These are phyloP conservation scores for Boletus subparvulus DNA, from an alignment of 768 basidiomycete species.

Conservation along the genomic window DNA sequence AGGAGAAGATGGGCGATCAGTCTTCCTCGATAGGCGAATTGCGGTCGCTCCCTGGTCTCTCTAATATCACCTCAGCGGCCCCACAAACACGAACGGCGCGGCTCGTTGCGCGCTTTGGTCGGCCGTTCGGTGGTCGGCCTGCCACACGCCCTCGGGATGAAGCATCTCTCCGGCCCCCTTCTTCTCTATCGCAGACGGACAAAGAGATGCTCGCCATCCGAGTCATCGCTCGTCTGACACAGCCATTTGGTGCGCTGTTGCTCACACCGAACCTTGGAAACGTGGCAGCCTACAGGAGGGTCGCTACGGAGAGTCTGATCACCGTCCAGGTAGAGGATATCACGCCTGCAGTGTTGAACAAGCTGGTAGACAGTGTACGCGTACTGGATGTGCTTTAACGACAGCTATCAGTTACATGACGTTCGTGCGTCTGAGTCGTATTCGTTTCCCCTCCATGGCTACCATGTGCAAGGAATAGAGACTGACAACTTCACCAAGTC, in stretches of 20 bases:
- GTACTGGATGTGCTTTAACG: no score
- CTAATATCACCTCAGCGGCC: background rate
- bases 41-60: background rate
- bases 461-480: no score
- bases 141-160: no score
- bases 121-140: background rate
- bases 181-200: background rate
- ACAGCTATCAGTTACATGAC: no score
- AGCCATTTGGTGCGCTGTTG: background rate
- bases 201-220: background rate
- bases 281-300: background rate
- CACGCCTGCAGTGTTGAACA: no score
- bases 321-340: no score
- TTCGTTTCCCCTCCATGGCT: no score
- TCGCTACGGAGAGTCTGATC: no score
- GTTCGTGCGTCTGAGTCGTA: no score
- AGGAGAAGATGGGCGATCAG: background rate
- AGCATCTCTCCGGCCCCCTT: background rate
- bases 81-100: background rate
- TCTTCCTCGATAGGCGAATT: background rate
- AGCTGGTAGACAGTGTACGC: no score
- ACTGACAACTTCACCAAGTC: no score
- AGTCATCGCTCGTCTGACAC: background rate
- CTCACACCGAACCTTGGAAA: background rate
- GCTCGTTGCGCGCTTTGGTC: background rate